Evolutionary conservation across 2,329 filamentous ascomycete genomes (phyloP).

Genomic region (Colletotrichum sp.): DNA sequence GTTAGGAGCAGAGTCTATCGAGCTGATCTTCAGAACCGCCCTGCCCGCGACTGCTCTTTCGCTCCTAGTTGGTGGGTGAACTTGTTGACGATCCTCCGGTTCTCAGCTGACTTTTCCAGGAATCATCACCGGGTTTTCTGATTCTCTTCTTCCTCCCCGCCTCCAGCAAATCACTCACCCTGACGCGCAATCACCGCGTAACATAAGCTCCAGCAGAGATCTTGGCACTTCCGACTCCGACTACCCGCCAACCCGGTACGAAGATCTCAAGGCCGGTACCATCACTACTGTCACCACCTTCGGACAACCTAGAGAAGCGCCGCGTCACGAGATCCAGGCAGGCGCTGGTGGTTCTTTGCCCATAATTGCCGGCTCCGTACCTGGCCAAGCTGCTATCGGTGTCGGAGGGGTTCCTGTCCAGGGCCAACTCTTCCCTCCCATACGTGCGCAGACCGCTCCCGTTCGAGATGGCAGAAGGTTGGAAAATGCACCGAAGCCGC

Average conservation of each 20-base stretch:
- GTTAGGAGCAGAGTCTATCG: conserved; percentile 48
- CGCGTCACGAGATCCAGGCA: conserved; percentile 21
- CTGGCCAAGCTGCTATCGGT: conserved; percentile 38
- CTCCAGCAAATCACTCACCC: conserved; percentile 34
- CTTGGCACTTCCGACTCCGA: conserved; percentile 48
- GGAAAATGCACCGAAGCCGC: conserved; percentile 16
- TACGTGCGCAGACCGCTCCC: conserved; percentile 33
- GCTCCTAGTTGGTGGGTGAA: conserved; percentile 51
- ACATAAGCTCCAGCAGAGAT: conserved; percentile 37
- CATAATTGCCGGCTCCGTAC: conserved; percentile 40
- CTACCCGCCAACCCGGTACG: conserved; percentile 51
- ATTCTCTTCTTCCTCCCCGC: conserved; percentile 34
- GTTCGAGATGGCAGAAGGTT: conserved; percentile 21
- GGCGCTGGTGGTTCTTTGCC: conserved; percentile 36
- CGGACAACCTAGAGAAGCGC: conserved; percentile 34
- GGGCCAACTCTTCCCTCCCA: conserved; percentile 47
- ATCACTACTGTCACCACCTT: conserved; percentile 42
- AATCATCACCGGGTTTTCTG: conserved; percentile 43
- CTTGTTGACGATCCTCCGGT: neutral
- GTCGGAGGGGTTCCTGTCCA: conserved; percentile 44
- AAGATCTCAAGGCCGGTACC: conserved; percentile 52
- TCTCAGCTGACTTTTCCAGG: conserved; percentile 23
- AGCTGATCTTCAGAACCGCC: conserved; percentile 51
- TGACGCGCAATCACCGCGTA: conserved; percentile 41
- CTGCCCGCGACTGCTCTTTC: conserved; percentile 56